Percentiles rank a stretch among this genome's conserved stretches.
These are phyloP conservation scores for Coniferiporia sulphurascens DNA, from an alignment of 1,284 basidiomycete genomes.

Conservation along the genomic window DNA sequence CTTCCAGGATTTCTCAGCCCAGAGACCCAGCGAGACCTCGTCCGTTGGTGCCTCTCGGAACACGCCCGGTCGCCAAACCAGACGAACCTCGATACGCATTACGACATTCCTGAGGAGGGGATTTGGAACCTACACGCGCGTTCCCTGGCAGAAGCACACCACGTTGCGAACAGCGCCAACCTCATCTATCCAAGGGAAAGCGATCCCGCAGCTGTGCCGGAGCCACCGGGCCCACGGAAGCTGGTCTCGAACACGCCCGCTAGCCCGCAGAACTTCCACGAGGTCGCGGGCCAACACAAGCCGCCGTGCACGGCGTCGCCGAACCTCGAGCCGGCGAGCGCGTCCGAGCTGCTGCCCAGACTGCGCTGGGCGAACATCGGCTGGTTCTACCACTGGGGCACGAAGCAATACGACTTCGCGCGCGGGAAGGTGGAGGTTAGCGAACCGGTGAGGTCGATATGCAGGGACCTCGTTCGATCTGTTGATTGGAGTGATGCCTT, in stretches of 20 bases:
- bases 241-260: constrained; percentile 68
- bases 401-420: constrained; percentile 85
- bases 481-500: constrained; percentile 73
- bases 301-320: constrained; percentile 53
- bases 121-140: constrained; percentile 63
- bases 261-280: constrained; percentile 41
- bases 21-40: constrained; percentile 58
- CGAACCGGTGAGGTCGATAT: constrained; percentile 48
- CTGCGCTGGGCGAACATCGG: constrained; percentile 92
- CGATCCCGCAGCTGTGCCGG: constrained; percentile 18
- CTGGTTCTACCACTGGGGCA: constrained; percentile 90
- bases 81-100: constrained; percentile 85
- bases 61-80: constrained; percentile 79
- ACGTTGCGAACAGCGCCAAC: constrained; percentile 21
- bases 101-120: constrained; percentile 63
- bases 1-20: constrained; percentile 66
- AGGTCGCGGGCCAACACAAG: constrained; percentile 48
- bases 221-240: constrained; percentile 49
- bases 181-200: constrained; percentile 26
- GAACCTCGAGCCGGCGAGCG: constrained; percentile 39
- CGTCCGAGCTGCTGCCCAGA: constrained; percentile 57
- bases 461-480: constrained; percentile 52
- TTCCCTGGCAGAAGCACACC: constrained; percentile 38
- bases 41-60: constrained; percentile 64
- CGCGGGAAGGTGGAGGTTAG: constrained; percentile 62